These are phyloP conservation scores for Boletus barrowsii DNA, from an alignment of 768 basidiomycete genomes.

Conservation along the genomic window DNA sequence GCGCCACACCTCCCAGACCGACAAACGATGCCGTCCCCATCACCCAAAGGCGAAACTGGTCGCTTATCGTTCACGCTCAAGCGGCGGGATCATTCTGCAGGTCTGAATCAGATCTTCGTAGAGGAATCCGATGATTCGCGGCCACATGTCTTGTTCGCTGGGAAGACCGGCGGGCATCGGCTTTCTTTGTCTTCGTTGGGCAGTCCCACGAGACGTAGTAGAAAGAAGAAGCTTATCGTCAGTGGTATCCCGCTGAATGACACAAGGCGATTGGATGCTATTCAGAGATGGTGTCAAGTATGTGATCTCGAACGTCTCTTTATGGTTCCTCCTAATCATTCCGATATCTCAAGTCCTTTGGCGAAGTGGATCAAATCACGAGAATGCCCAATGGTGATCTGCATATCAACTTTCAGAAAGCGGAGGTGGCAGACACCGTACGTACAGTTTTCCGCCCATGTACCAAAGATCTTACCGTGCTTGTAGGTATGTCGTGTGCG, in stretches of 20 bases:
- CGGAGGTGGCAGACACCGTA: conserved; percentile 81
- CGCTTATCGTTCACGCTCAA: conserved; percentile 32
- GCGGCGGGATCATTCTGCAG: conserved; percentile 11
- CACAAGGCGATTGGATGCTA: conserved; percentile 58
- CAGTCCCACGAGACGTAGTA: conserved; percentile 38
- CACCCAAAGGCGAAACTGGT: conserved; percentile 29
- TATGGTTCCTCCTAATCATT: conserved; percentile 1
- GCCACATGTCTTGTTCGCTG: conserved; percentile 29
- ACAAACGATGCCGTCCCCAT: conserved; percentile 29
- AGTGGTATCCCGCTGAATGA: conserved; percentile 66
- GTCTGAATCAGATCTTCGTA: conserved; percentile 21
- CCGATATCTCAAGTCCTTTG: conserved; percentile 54
- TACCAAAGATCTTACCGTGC: conserved; percentile 5
- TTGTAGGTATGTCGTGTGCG: conserved; percentile 72
- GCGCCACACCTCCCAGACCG: conserved; percentile 40
- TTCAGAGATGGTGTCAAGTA: conserved; percentile 78
- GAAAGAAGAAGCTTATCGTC: conserved; percentile 65
- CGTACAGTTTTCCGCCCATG: conserved; percentile 20
- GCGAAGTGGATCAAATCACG: conserved; percentile 69
- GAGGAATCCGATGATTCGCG: conserved; percentile 29
- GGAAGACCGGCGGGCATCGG: conserved; percentile 22
- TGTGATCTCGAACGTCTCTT: conserved; percentile 11
- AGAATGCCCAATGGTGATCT: conserved; percentile 76
- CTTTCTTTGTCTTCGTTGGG: conserved; percentile 35
- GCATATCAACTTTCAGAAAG: conserved; percentile 69